A percentile compares a stretch with the other conserved stretches of the same genome.
These are phyloP conservation scores for Phanerochaete sordida DNA, from an alignment of 768 basidiomycete species.

Conservation along the genomic window DNA sequence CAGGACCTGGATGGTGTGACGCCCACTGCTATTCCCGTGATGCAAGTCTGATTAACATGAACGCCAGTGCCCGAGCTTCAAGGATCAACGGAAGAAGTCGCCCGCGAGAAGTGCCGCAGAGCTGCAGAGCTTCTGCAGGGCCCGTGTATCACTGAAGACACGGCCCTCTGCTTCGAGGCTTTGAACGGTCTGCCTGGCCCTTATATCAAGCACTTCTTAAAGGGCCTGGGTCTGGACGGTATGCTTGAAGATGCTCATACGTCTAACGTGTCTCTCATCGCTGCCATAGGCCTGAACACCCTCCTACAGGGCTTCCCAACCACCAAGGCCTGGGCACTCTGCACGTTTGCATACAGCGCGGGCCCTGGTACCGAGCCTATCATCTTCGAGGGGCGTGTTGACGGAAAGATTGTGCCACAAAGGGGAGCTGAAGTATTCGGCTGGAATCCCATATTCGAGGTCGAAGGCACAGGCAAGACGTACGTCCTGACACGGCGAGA, in stretches of 20 bases:
- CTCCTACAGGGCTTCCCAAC: slow-evolving; percentile 75
- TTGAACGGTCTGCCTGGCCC: slow-evolving; percentile 92
- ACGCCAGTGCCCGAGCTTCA: slow-evolving; percentile 86
- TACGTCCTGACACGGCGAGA: slow-evolving; percentile 29
- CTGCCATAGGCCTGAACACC: slow-evolving; percentile 64
- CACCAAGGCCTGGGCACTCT: slow-evolving; percentile 82
- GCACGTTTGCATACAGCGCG: slow-evolving; percentile 92
- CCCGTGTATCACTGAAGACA: slow-evolving; percentile 84
- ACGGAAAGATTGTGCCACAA: slow-evolving; percentile 85
- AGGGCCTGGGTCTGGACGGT: slow-evolving; percentile 82
- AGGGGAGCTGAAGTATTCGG: slow-evolving; percentile 80
- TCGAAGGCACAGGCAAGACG: slow-evolving; percentile 74
- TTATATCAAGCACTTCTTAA: slow-evolving; percentile 94
- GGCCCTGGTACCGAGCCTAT: slow-evolving; percentile 80
- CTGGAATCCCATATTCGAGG: slow-evolving; percentile 89
- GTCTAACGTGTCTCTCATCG: background rate
- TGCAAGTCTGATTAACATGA: background rate
- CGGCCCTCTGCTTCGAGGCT: slow-evolving; percentile 88
- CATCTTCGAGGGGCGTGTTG: slow-evolving; percentile 82
- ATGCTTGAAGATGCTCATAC: background rate
- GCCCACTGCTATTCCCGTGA: background rate
- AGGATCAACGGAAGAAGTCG: slow-evolving; percentile 88
- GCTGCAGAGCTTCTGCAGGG: slow-evolving; percentile 77
- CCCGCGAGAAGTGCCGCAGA: slow-evolving; percentile 77
- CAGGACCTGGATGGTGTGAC: slow-evolving; percentile 75